Evolutionary conservation across 2,329 filamentous ascomycete genomes (phyloP), one percentile per base, ranked within the genome.

Genomic region (Alternaria solani): DNA sequence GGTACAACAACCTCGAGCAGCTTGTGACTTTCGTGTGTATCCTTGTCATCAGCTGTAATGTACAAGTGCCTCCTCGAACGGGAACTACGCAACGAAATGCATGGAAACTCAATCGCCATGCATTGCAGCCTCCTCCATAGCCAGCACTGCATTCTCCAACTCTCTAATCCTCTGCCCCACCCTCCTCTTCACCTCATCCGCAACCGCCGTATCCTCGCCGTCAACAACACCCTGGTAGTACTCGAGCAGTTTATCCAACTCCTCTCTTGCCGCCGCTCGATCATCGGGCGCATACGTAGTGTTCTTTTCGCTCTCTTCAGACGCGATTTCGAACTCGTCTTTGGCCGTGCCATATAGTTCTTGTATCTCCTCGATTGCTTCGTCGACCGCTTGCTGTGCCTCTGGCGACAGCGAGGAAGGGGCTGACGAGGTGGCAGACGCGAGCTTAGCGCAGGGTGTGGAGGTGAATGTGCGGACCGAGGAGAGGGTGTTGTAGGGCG

Each of bases 201-300:
- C 81, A 38, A 85, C 70, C 34, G 79, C 78, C 14, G 70, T 65
- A 67, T 81, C 77, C 28, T 68, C 62, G 7, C 80, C 79, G 42
- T 68, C 78, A 5, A 85, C 64, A 1, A 82, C 77, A 18, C 72
- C 73, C 36, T 76, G 74, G 59, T 83, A 87, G 11, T 79, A 82
- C 51, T 80, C 78, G 61, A 85, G 76, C 55, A 87, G 75, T 62
- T 77, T 80, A 41, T 80, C 79, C 55, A 87, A 66, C 64, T 85
- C 85, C 69, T 85, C 84, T 11, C 82, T 70, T 32, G 85, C 84
- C 25, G 84, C 84, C 18, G 80, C 81, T 5, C 85, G 76, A 62
- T 87, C 85, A 26, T 84, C 84, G 18, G 81, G 78, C 2, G 85
- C 85, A 72, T 87, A 87, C 32, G 85, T 81, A 11, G 83, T 84